Conservation (phyloP, 2,329 filamentous ascomycete species). For the Colletotrichum falcatum region DNA sequence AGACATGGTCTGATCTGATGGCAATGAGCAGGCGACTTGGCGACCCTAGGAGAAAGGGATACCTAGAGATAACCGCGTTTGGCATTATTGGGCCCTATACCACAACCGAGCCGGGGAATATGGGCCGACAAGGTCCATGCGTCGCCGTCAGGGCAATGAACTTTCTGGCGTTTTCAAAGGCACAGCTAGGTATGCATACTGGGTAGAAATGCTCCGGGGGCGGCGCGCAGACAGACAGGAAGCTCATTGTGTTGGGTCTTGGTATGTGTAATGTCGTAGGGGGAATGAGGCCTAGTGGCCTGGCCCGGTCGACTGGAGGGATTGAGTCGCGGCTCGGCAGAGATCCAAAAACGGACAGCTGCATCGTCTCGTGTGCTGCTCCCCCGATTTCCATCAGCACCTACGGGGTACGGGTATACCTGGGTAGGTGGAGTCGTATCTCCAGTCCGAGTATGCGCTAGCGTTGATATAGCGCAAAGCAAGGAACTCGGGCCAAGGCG, state of each 20-base stretch:
- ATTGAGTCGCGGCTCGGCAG: slow-evolving; percentile 25
- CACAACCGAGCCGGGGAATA: slow-evolving; percentile 16
- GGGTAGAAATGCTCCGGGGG: not conserved
- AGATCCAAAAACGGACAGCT: slow-evolving; percentile 28
- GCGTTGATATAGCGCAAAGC: slow-evolving; percentile 15
- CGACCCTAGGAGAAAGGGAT: not conserved
- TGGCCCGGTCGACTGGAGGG: slow-evolving; percentile 29
- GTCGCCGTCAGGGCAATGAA: not conserved
- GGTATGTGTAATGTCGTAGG: not conserved
- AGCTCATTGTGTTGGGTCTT: not conserved
- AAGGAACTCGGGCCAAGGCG: not conserved
- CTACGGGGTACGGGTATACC: too few species aligned
- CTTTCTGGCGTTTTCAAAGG: not conserved
- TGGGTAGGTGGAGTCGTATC: slow-evolving; percentile 17
- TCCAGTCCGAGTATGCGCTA: slow-evolving; percentile 3
- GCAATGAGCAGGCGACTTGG: slow-evolving; percentile 9
- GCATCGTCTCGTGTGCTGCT: slow-evolving; percentile 32
- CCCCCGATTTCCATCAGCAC: slow-evolving; percentile 25
- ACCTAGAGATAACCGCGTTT: slow-evolving; percentile 24
- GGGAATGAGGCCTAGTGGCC: slow-evolving; percentile 17
- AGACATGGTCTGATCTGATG: slow-evolving; percentile 23
- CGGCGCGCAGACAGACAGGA: not conserved
- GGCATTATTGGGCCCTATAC: slow-evolving; percentile 5
- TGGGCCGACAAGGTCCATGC: slow-evolving; percentile 14
- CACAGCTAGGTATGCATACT: too few species aligned